Percentiles rank a stretch among this genome's conserved stretches.
Evolutionary conservation across 805 yeast species (phyloP).

Genomic region (Blastobotrys terrestris): DNA sequence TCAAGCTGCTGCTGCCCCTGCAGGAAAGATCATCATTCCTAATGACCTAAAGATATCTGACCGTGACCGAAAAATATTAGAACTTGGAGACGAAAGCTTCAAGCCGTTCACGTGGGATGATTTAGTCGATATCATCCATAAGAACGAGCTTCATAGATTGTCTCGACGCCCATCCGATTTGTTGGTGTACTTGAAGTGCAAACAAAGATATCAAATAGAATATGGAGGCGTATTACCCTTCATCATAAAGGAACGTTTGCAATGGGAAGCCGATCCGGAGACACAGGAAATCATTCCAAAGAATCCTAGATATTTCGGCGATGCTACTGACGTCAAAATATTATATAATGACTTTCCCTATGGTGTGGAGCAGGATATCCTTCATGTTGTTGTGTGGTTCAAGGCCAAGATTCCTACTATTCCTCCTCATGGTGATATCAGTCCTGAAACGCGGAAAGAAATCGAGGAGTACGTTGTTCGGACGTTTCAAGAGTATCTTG

Average conservation of each 20-base stretch:
- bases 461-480: conserved; percentile 38
- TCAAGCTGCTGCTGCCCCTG: not conserved
- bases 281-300: conserved; percentile 9
- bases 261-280: conserved; percentile 14
- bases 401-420: conserved; percentile 40
- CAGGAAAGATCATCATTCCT: not conserved
- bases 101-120: conserved; percentile 22
- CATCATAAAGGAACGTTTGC: conserved; percentile 15
- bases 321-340: conserved; percentile 37
- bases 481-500: conserved; percentile 37
- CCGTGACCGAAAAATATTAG: conserved; percentile 15
- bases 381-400: conserved; percentile 54
- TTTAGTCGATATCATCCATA: conserved; percentile 22
- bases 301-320: conserved; percentile 10
- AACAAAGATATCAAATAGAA: conserved; percentile 9
- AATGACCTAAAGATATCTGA: conserved; percentile 5
- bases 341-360: conserved; percentile 52
- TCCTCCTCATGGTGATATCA: conserved; percentile 39
- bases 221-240: conserved; percentile 18
- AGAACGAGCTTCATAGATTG: conserved; percentile 10
- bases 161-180: conserved; percentile 17
- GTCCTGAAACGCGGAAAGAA: conserved; percentile 30
- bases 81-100: conserved; percentile 22
- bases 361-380: conserved; percentile 41
- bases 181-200: conserved; percentile 10